Evolutionary conservation across 2,329 filamentous ascomycete species (phyloP).

Genomic region (Xylaria sp.): DNA sequence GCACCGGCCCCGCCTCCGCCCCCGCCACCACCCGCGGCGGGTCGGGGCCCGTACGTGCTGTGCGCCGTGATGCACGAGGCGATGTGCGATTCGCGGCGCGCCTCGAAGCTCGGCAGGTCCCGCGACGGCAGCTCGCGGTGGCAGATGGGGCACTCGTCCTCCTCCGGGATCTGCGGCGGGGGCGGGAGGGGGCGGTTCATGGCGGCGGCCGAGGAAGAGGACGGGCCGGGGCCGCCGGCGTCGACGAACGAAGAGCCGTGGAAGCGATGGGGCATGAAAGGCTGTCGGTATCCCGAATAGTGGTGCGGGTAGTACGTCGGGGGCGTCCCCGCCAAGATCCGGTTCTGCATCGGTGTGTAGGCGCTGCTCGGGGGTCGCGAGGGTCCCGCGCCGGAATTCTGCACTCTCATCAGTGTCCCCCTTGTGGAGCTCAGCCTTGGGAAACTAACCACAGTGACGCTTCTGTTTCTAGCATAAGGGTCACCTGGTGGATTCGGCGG

Average conservation of each 20-base stretch:
- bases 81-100: conserved; percentile 61
- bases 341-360: conserved; percentile 42
- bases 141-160: conserved; percentile 80
- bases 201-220: conserved; percentile 44
- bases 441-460: conserved; percentile 53
- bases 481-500: conserved; percentile 40
- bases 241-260: conserved; percentile 37
- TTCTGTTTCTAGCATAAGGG: conserved; percentile 46
- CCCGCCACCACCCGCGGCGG: conserved; percentile 29
- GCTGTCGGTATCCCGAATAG: conserved; percentile 14
- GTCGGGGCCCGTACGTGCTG: conserved; percentile 50
- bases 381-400: conserved; percentile 33
- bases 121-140: conserved; percentile 69
- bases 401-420: conserved; percentile 5
- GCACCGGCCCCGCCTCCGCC: no score
- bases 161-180: conserved; percentile 62
- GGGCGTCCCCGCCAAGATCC: conserved; percentile 46
- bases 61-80: conserved; percentile 58
- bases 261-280: conserved; percentile 11
- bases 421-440: not conserved
- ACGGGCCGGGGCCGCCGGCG: conserved; percentile 34
- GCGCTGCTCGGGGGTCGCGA: conserved; percentile 30
- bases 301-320: conserved; percentile 38
- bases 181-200: conserved; percentile 38
- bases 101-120: conserved; percentile 55